Percentiles rank a stretch among this genome's conserved stretches.
Conservation (phyloP, 2,329 filamentous ascomycete genomes). For the Simplicillium sp. region DNA sequence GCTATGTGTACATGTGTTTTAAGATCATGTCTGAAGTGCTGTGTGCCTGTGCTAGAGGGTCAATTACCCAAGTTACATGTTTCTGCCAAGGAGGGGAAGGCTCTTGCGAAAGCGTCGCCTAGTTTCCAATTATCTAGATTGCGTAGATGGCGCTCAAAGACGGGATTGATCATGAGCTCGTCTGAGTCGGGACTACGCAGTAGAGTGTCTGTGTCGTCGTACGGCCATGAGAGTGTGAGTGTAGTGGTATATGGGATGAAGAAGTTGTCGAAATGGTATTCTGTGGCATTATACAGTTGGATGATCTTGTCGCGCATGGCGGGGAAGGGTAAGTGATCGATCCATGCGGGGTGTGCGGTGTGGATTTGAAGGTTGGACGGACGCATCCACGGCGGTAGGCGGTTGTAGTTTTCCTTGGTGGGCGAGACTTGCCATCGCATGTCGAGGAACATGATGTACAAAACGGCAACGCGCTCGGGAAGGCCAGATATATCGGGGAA, state of each 20-base stretch:
- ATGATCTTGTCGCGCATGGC: slow-evolving; percentile 61
- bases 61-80: slow-evolving; percentile 13
- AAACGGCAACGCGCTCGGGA: slow-evolving; percentile 71
- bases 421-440: slow-evolving; percentile 82
- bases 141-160: slow-evolving; percentile 72
- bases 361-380: slow-evolving; percentile 59
- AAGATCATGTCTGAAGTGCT: too few relatives aligned
- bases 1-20: too few relatives aligned
- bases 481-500: slow-evolving; percentile 72
- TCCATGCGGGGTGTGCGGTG: slow-evolving; percentile 66
- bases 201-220: slow-evolving; percentile 63
- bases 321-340: slow-evolving; percentile 75
- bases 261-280: slow-evolving; percentile 67
- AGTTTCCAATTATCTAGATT: slow-evolving; percentile 75
- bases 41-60: too few relatives aligned
- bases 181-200: slow-evolving; percentile 47
- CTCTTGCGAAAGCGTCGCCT: slow-evolving; percentile 56
- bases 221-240: slow-evolving; percentile 74
- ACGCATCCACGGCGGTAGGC: slow-evolving; percentile 63
- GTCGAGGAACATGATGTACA: slow-evolving; percentile 80
- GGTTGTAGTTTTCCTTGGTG: slow-evolving; percentile 68
- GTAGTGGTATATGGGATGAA: slow-evolving; percentile 75
- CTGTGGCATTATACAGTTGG: slow-evolving; percentile 31
- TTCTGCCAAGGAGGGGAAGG: slow-evolving; percentile 43
- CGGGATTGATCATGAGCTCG: slow-evolving; percentile 73